Evolutionary conservation across 352 stramenopile species (phyloP).

Genomic region (Phytopythium chamaehyphon): DNA sequence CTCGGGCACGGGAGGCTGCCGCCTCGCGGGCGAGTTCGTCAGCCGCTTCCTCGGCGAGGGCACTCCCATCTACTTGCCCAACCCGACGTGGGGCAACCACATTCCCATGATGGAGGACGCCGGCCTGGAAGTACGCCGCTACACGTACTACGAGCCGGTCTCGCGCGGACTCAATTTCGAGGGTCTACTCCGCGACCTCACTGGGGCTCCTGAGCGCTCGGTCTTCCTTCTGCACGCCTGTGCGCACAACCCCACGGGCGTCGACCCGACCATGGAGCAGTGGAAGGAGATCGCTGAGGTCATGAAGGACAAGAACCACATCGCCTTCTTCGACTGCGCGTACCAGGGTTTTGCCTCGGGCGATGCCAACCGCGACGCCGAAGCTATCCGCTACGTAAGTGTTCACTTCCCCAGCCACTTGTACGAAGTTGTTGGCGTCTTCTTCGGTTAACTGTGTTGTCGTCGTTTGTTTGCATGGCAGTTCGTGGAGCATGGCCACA

Average conservation of each 20-base stretch:
- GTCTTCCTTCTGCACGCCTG: constrained; percentile 98
- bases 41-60: constrained; percentile 81
- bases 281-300: constrained; percentile 96
- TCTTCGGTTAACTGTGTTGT: too few relatives aligned
- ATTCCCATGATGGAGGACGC: constrained; percentile 92
- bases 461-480: constrained; percentile 4
- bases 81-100: constrained; percentile 99
- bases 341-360: constrained; percentile 99
- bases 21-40: constrained; percentile 96
- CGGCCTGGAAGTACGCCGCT: constrained; percentile 73
- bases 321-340: constrained; percentile 99
- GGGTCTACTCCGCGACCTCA: constrained; percentile 94
- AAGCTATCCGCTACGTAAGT: constrained; percentile 88
- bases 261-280: constrained; percentile 97
- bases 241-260: constrained; percentile 98
- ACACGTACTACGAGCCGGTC: constrained; percentile 84
- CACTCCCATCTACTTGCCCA: constrained; percentile 96
- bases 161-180: constrained; percentile 91
- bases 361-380: constrained; percentile 94
- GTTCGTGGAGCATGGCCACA: constrained; percentile 98
- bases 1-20: constrained; percentile 97
- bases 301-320: constrained; percentile 95
- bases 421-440: neutral
- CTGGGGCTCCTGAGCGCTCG: constrained; percentile 90
- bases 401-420: neutral